Evolutionary conservation across 1,284 basidiomycete genomes (phyloP).

Genomic region (Neotropicomus parvogracilis): DNA sequence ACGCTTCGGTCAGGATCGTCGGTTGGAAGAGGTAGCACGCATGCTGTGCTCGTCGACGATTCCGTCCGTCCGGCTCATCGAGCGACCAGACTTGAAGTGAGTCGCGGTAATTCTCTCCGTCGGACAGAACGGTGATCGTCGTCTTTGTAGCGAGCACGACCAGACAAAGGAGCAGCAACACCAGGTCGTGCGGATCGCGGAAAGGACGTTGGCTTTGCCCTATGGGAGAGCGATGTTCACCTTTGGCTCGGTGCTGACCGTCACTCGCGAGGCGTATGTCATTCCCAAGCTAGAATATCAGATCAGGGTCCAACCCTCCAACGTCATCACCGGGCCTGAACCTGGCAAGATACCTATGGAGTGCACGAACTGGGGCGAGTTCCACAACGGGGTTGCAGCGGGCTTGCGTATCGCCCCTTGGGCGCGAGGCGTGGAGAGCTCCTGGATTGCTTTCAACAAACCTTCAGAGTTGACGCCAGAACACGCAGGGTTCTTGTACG

Average conservation of each 20-base stretch:
- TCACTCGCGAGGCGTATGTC: constrained; percentile 71
- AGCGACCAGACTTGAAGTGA: constrained; percentile 71
- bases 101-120: constrained; percentile 19
- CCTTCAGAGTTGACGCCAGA: constrained; percentile 82
- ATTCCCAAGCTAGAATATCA: constrained; percentile 81
- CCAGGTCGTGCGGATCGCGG: constrained; percentile 73
- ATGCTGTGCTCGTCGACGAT: constrained; percentile 79
- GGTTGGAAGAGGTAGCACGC: constrained; percentile 82
- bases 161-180: constrained; percentile 78
- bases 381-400: constrained; percentile 95
- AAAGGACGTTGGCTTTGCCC: constrained; percentile 81
- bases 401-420: constrained; percentile 79
- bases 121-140: not conserved
- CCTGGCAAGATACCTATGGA: constrained; percentile 65
- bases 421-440: constrained; percentile 79
- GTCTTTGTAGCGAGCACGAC: constrained; percentile 64
- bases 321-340: constrained; percentile 61
- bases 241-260: constrained; percentile 70
- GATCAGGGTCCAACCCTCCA: constrained; percentile 70
- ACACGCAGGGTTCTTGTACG: constrained; percentile 94
- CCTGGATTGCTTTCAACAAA: constrained; percentile 93
- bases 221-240: constrained; percentile 87
- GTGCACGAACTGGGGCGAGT: constrained; percentile 87
- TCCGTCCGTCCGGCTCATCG: constrained; percentile 62
- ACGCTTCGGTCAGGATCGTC: constrained; percentile 81